Percentiles rank a stretch among this genome's conserved stretches.
Conservation (phyloP, 2,329 filamentous ascomycete species). For the Aureobasidium sp. region DNA sequence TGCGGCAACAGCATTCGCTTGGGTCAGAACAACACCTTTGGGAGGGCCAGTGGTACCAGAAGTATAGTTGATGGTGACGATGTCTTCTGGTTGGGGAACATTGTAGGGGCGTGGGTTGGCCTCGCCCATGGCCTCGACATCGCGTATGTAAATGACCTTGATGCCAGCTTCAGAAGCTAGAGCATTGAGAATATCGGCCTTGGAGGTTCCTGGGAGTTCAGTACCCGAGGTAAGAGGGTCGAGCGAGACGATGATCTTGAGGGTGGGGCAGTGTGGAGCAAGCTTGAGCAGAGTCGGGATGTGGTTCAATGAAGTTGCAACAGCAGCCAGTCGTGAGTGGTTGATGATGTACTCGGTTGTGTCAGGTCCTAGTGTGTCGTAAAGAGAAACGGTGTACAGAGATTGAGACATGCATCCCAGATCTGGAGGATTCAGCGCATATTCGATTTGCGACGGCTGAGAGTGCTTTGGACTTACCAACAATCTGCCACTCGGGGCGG, state of each 20-base stretch:
- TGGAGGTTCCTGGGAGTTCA: constrained; percentile 70
- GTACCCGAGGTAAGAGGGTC: constrained; percentile 70
- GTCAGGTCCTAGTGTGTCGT: constrained; percentile 89
- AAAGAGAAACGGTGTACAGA: constrained; percentile 85
- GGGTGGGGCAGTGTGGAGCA: constrained; percentile 63
- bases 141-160: constrained; percentile 67
- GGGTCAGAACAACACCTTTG: constrained; percentile 78
- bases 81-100: constrained; percentile 65
- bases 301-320: constrained; percentile 74
- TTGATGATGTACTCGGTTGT: constrained; percentile 94
- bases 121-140: constrained; percentile 76
- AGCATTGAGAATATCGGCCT: constrained; percentile 67
- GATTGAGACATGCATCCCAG: constrained; percentile 80
- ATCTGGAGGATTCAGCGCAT: constrained; percentile 46
- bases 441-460: neutral
- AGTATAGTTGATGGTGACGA: constrained; percentile 86
- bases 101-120: constrained; percentile 63
- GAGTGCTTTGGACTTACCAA: constrained; percentile 43
- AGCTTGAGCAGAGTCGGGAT: constrained; percentile 76
- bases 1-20: constrained; percentile 71
- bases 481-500: constrained; percentile 81
- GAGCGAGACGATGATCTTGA: constrained; percentile 84
- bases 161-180: constrained; percentile 70
- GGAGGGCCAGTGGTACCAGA: constrained; percentile 77
- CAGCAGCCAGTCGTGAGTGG: constrained; percentile 68